Conservation (phyloP, 192 early-diverging fungal genomes). For the Backusella westeae region DNA sequence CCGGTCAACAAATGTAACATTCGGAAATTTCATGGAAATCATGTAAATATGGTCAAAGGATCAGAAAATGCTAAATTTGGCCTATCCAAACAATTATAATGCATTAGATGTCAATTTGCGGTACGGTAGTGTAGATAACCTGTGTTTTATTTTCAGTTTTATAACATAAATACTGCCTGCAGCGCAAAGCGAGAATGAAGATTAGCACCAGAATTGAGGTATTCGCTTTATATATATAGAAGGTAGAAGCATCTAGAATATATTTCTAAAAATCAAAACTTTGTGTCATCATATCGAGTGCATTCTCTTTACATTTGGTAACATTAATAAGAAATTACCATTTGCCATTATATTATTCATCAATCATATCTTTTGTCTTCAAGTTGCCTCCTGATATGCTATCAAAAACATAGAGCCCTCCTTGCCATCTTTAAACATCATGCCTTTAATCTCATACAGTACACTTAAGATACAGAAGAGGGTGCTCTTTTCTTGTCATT, state of each 20-base stretch:
- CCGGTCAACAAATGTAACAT: not conserved
- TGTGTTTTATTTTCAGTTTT: not conserved
- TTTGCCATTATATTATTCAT: not conserved
- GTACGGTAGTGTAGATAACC: not conserved
- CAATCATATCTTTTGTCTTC: too few species aligned
- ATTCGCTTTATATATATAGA: not conserved
- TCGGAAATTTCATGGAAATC: not conserved
- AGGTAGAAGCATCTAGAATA: not conserved
- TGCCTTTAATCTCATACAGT: too few species aligned
- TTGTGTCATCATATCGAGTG: not conserved
- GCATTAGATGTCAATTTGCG: not conserved
- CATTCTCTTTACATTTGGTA: not conserved
- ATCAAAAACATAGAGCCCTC: too few species aligned
- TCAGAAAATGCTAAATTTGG: not conserved
- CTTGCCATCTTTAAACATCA: not conserved
- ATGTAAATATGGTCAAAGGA: not conserved
- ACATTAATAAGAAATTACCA: not conserved
- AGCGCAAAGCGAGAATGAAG: not conserved
- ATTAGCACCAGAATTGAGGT: too few species aligned
- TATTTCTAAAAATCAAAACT: not conserved
- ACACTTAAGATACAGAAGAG: too few species aligned
- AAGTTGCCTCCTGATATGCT: too few species aligned
- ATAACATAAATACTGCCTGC: not conserved
- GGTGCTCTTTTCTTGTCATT: too few species aligned
- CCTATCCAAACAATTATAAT: not conserved